phyloP scores from a whole-genome alignment of 768 basidiomycete genomes.

The Auricularia cornea region DNA sequence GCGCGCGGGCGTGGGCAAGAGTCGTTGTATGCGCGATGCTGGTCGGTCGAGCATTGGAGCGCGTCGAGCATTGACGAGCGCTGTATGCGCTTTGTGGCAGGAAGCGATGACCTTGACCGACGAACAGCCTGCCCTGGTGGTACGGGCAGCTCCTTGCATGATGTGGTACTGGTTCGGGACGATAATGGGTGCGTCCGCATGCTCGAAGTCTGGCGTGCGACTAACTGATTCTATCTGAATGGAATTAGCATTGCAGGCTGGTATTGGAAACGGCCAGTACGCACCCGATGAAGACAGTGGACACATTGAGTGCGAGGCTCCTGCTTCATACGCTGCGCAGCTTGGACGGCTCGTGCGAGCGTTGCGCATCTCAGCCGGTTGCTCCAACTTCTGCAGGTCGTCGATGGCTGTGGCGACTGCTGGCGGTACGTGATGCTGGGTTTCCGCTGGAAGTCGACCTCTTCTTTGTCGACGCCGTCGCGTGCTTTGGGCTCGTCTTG shows the following conservation, averaged over 20 bases:
- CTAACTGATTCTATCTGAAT: slow-evolving; percentile 43
- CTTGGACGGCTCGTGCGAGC: slow-evolving; percentile 71
- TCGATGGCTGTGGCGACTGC: slow-evolving; percentile 60
- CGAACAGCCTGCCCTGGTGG: slow-evolving; percentile 88
- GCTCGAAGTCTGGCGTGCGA: slow-evolving; percentile 62
- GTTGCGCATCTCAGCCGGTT: slow-evolving; percentile 85
- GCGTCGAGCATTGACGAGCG: slow-evolving; percentile 6
- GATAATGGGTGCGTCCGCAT: slow-evolving; percentile 86
- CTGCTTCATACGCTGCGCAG: slow-evolving; percentile 73
- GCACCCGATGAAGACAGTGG: slow-evolving; percentile 70
- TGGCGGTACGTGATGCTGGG: slow-evolving; percentile 64
- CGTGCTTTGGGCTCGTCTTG: slow-evolving; percentile 80
- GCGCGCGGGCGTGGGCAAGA: slow-evolving; percentile 25
- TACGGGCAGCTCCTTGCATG: slow-evolving; percentile 84
- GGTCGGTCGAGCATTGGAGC: slow-evolving; percentile 24
- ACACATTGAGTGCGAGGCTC: slow-evolving; percentile 79
- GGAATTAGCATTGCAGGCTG: slow-evolving; percentile 9
- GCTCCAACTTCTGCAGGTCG: slow-evolving; percentile 91
- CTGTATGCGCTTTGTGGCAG: slow-evolving; percentile 36
- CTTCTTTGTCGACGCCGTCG: slow-evolving; percentile 62
- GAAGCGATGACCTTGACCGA: slow-evolving; percentile 82
- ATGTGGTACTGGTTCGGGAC: slow-evolving; percentile 67
- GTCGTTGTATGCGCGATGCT: slow-evolving; percentile 45
- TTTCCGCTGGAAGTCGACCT: slow-evolving; percentile 53
- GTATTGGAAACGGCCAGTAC: slow-evolving; percentile 26